Percentiles rank a stretch among this genome's conserved stretches.
phyloP scores from a whole-genome alignment of 208 protist species.

The Crithidia acanthocephali region DNA sequence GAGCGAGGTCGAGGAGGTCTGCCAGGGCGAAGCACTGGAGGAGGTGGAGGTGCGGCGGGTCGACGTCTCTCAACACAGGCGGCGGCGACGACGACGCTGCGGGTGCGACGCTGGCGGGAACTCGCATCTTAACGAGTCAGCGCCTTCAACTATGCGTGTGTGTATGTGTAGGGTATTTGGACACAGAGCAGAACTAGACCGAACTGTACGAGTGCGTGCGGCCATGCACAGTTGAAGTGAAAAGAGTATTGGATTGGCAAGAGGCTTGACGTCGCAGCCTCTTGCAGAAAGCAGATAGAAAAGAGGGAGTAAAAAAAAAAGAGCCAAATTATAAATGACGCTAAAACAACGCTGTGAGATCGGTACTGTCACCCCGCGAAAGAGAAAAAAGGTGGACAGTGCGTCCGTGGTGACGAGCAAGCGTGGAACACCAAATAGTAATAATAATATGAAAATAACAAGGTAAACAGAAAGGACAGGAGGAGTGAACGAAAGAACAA shows the following conservation, averaged over 20 bases:
- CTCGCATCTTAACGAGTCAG: background rate
- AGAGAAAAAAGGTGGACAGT: background rate
- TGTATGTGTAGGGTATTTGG: no score
- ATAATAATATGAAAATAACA: background rate
- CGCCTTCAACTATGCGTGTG: no score
- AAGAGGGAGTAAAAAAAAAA: background rate
- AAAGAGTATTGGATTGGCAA: no score
- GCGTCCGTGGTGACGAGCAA: background rate
- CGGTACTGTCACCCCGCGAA: no score
- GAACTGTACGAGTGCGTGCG: no score
- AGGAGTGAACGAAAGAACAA: background rate
- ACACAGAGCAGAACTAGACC: no score
- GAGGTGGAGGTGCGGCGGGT: constrained; percentile 2
- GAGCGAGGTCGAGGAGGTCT: constrained; percentile 20
- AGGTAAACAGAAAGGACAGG: background rate
- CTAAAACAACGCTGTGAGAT: no score
- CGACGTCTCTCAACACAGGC: background rate
- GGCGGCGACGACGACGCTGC: background rate
- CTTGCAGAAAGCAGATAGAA: no score
- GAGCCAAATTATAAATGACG: no score
- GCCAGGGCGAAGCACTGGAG: constrained; percentile 27
- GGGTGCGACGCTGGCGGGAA: background rate
- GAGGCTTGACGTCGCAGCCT: no score
- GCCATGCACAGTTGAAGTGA: no score
- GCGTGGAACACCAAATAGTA: background rate